Conservation (phyloP, 1,284 basidiomycete species). For the Moesziomyces sp. region DNA sequence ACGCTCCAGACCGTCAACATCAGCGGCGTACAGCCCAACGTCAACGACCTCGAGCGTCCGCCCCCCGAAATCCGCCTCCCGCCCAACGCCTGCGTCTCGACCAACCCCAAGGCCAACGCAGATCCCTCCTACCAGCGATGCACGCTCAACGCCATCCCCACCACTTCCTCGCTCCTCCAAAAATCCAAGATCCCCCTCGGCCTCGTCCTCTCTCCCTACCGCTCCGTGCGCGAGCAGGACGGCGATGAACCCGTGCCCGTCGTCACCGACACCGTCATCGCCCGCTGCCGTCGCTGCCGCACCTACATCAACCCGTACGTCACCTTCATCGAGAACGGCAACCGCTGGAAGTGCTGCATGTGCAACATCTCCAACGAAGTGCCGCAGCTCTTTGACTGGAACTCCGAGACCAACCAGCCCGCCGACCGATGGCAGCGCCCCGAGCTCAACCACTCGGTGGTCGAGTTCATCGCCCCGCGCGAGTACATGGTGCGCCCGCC, state of each 20-base stretch:
- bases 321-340: slow-evolving; percentile 97
- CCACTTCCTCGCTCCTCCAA: slow-evolving; percentile 86
- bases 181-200: slow-evolving; percentile 95
- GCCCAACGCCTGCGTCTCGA: slow-evolving; percentile 81
- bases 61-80: slow-evolving; percentile 92
- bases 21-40: slow-evolving; percentile 74
- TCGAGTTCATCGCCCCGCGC: slow-evolving; percentile 96
- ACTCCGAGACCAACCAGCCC: slow-evolving; percentile 90
- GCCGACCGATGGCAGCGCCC: slow-evolving; percentile 93
- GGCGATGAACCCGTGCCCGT: slow-evolving; percentile 82
- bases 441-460: slow-evolving; percentile 91
- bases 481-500: slow-evolving; percentile 99
- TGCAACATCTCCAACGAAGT: slow-evolving; percentile 99
- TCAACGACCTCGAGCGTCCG: slow-evolving; percentile 80
- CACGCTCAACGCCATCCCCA: slow-evolving; percentile 92
- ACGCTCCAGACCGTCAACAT: slow-evolving; percentile 60
- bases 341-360: slow-evolving; percentile 99
- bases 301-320: slow-evolving; percentile 99
- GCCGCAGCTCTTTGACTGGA: slow-evolving; percentile 98
- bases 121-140: slow-evolving; percentile 92
- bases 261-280: slow-evolving; percentile 92
- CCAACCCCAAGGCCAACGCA: slow-evolving; percentile 82
- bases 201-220: slow-evolving; percentile 90
- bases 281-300: slow-evolving; percentile 94
- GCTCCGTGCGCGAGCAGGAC: slow-evolving; percentile 74